Base-by-base conservation (phyloP, 805 yeast genomes). In the Zygoascus bituminiphila region DNA sequence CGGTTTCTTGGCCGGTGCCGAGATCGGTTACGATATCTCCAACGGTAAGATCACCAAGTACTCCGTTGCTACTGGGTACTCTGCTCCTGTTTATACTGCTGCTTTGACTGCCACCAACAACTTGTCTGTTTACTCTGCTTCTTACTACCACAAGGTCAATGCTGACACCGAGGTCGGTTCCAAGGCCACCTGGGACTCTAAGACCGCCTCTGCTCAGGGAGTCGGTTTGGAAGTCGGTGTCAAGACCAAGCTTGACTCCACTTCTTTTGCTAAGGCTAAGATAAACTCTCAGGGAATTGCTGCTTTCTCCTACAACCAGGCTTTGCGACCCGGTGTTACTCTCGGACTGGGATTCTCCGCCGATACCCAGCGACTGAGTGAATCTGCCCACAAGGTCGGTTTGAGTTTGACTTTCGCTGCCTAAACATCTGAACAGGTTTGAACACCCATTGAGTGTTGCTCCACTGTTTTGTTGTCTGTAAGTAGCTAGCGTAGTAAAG, bases 311-410 rank as follows among this genome's bases (percentile, higher is more conserved):
- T 93, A 89, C 83, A 84, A 91, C 67, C 98, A 91, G 77, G 82
- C 79, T 62, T 79, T 93, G 71, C 86, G 91, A 77, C 94, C 94
- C 54, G 97, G 97, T 72, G 96, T 93, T 62, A 87, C 86, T 66
- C 76, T 93, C 63, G 98, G 98, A 70, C 79, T 93, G 58, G 98
- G 98, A 78, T 85, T 94, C 62, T 88, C 95, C 56, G 82, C 93
- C 73, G 96, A 93, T 72, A 95, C 97, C 63, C 79, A 89, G 72
- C 85, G 91, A 72, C 79, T 91, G 67, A 82, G 86, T 67, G 97
- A 89, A 78, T 87, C 96, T 57, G 95, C 93, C 65, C 98, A 93
- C 82, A 89, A 93, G 81, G 78, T 93, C 65, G 98, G 98, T 73
- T 78, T 88, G 75, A 87, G 96, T 50, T 78, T 93, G 70, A 79